These are phyloP conservation scores for Plectosphaerella sp. DNA, from an alignment of 2,329 filamentous ascomycete genomes.

Conservation along the genomic window DNA sequence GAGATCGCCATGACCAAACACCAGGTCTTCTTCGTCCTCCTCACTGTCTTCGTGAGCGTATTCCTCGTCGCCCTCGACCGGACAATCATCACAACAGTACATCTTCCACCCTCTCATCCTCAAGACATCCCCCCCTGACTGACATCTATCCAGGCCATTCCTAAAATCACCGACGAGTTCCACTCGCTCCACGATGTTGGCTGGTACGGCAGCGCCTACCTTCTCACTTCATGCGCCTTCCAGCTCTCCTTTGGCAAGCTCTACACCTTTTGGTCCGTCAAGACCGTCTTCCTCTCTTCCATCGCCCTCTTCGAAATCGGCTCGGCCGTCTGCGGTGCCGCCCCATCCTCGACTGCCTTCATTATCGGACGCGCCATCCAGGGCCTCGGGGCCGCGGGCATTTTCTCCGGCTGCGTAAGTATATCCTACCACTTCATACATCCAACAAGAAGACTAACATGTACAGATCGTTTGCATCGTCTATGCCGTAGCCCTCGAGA, in stretches of 20 bases:
- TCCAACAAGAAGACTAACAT: neutral
- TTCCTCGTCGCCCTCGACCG: constrained; percentile 55
- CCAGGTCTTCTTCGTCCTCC: neutral
- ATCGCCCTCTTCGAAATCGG: constrained; percentile 39
- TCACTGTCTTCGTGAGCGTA: constrained; percentile 20
- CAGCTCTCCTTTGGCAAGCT: constrained; percentile 35
- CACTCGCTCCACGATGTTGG: constrained; percentile 40
- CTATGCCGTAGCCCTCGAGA: constrained; percentile 27
- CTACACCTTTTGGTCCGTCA: constrained; percentile 40
- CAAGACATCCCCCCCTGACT: neutral
- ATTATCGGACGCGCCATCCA: constrained; percentile 30
- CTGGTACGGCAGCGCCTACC: constrained; percentile 41
- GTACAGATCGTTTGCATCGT: constrained; percentile 21
- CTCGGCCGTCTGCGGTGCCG: constrained; percentile 32
- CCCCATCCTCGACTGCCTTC: constrained; percentile 24
- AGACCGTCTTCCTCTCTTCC: constrained; percentile 31
- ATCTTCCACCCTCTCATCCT: neutral
- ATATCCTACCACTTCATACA: neutral
- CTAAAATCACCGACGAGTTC: constrained; percentile 37
- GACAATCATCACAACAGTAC: constrained; percentile 48
- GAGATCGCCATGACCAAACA: neutral
- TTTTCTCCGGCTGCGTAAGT: constrained; percentile 36
- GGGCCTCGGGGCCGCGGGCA: constrained; percentile 36
- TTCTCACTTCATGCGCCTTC: constrained; percentile 34
- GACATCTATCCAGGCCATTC: constrained; percentile 24